phyloP scores from a whole-genome alignment of 768 basidiomycete species.

The Boletus fagicola region DNA sequence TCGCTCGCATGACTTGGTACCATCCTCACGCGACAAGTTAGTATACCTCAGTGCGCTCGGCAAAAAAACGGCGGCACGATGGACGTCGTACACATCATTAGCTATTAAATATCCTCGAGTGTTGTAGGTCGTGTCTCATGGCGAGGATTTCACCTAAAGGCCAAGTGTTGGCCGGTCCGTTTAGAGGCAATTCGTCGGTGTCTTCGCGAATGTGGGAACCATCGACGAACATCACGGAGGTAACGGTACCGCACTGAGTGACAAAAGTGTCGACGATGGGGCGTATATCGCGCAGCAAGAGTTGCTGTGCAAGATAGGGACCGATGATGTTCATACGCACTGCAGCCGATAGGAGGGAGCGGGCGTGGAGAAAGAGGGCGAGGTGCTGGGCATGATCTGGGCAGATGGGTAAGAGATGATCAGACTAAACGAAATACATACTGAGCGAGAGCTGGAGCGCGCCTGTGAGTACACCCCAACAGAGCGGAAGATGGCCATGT shows the following conservation, averaged over 20 bases:
- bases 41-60: neutral
- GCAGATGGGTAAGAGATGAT: slow-evolving; percentile 4
- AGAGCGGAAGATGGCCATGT: slow-evolving; percentile 83
- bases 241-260: slow-evolving; percentile 43
- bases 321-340: slow-evolving; percentile 91
- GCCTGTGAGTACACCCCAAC: slow-evolving; percentile 85
- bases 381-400: slow-evolving; percentile 82
- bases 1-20: neutral
- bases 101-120: slow-evolving; percentile 96
- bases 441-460: slow-evolving; percentile 73
- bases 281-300: slow-evolving; percentile 72
- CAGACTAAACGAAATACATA: slow-evolving; percentile 29
- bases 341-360: slow-evolving; percentile 86
- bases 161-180: slow-evolving; percentile 88
- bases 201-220: neutral
- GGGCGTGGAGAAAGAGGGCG: slow-evolving; percentile 89
- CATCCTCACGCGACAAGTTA: neutral
- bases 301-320: slow-evolving; percentile 88
- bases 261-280: slow-evolving; percentile 61
- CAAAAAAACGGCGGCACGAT: neutral
- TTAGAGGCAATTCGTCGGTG: slow-evolving; percentile 26
- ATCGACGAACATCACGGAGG: slow-evolving; percentile 43
- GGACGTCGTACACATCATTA: neutral
- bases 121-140: slow-evolving; percentile 88
- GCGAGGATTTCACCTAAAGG: slow-evolving; percentile 92